A percentile compares a stretch with the other conserved stretches of the same genome.
Evolutionary conservation across 352 stramenopile species (phyloP).

Genomic region (Pythium rhizo-oryzae): DNA sequence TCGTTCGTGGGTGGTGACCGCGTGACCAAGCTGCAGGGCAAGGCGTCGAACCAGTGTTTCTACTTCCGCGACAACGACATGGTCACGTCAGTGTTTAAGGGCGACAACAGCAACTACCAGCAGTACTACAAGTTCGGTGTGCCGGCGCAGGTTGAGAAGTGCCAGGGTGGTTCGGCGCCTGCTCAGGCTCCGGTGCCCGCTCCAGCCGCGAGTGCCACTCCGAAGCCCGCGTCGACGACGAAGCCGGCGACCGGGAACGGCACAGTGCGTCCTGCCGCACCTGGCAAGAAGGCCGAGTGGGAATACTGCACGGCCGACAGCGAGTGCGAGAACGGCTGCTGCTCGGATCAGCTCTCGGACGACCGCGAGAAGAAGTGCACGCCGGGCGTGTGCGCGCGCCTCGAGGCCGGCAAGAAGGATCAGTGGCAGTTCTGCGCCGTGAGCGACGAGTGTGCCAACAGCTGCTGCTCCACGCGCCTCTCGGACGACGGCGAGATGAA

Average conservation of each 20-base stretch:
- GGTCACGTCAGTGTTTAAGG: constrained; percentile 23
- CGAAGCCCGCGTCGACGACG: no score
- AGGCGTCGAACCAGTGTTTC: constrained; percentile 18
- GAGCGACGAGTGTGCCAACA: not conserved
- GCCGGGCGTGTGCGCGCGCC: not conserved
- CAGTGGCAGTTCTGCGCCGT: not conserved
- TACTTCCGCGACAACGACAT: constrained; percentile 29
- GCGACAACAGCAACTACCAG: constrained; percentile 18
- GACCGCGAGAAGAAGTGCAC: no score
- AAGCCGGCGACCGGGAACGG: not conserved
- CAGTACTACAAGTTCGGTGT: constrained; percentile 27
- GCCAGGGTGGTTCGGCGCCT: no score
- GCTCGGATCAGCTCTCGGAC: constrained; percentile 27
- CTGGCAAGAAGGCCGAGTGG: not conserved
- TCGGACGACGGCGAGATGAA: constrained; percentile 30
- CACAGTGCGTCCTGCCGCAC: not conserved
- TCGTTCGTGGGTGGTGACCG: constrained; percentile 25
- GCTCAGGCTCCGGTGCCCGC: no score
- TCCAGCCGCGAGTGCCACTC: no score
- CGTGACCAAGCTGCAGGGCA: constrained; percentile 18
- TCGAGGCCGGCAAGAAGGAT: not conserved
- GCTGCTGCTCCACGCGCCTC: constrained; percentile 1
- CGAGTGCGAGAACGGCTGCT: constrained; percentile 6
- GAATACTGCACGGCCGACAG: constrained; percentile 4
- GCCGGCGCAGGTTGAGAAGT: constrained; percentile 19